Evolutionary conservation across 441 rosid species (phyloP).

Genomic region (Pelargonium fulgidum): DNA sequence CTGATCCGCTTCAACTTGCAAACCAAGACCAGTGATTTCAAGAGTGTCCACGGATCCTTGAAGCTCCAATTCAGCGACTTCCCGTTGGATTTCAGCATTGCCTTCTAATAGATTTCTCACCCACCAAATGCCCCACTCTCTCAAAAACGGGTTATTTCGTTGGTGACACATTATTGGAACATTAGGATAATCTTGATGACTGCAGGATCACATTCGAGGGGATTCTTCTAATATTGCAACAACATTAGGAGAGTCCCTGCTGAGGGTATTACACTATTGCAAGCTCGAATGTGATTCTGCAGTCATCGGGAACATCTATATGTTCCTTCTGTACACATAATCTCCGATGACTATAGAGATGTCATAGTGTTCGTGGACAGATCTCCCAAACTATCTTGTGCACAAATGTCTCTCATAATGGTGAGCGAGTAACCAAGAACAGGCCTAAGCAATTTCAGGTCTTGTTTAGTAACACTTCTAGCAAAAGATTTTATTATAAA

Average conservation of each 20-base stretch:
- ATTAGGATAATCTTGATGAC: constrained; percentile 46
- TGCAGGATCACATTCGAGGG: no score
- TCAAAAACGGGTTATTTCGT: constrained; percentile 67
- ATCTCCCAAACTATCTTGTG: constrained; percentile 34
- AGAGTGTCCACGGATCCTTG: constrained; percentile 61
- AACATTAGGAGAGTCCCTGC: no score
- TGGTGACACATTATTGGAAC: constrained; percentile 66
- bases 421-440: constrained; percentile 58
- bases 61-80: constrained; percentile 63
- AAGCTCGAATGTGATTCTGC: constrained; percentile 61
- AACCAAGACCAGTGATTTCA: constrained; percentile 59
- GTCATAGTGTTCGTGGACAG: constrained; percentile 39
- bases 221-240: no score
- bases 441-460: no score
- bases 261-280: no score
- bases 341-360: constrained; percentile 71
- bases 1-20: constrained; percentile 60
- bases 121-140: constrained; percentile 85
- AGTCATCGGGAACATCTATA: no score
- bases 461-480: no score
- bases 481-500: no score
- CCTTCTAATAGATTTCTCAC: constrained; percentile 65
- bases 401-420: constrained; percentile 52
- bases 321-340: constrained; percentile 43
- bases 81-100: constrained; percentile 57